Conservation (phyloP, 2,329 filamentous ascomycete species). For the Colletotrichum graminicola region DNA sequence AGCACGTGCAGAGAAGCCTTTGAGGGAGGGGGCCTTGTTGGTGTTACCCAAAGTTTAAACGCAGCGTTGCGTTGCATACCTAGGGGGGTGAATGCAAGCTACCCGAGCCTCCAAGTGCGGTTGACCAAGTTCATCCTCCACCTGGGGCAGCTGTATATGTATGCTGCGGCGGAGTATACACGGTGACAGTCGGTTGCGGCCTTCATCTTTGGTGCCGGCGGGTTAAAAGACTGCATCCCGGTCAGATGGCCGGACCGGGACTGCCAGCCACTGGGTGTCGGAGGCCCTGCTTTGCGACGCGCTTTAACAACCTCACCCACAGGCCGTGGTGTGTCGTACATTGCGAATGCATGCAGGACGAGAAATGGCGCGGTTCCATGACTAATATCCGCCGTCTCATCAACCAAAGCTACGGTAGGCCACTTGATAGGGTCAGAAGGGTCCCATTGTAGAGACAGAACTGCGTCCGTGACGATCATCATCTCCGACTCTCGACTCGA, state of each 20-base stretch:
- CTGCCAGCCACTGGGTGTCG: neutral
- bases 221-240: neutral
- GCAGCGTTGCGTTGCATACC: conserved; percentile 29
- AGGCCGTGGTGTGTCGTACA: neutral
- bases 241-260: neutral
- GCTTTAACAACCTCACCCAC: neutral
- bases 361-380: conserved; percentile 9
- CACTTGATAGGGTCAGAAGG: conserved; percentile 32
- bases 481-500: conserved; percentile 20
- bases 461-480: conserved; percentile 29
- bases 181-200: conserved; percentile 1
- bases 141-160: no score
- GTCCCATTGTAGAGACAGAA: conserved; percentile 10
- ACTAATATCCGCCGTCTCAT: neutral
- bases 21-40: conserved; percentile 12
- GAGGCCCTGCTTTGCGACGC: conserved; percentile 10
- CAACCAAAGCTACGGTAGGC: neutral
- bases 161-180: neutral
- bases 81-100: neutral
- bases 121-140: neutral
- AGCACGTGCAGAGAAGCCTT: conserved; percentile 30
- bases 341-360: neutral
- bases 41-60: conserved; percentile 25
- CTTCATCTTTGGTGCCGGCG: conserved; percentile 3
- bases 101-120: conserved; percentile 8